phyloP scores from a whole-genome alignment of 495 filamentous ascomycete genomes.

The Aspergillus cavernicola region DNA sequence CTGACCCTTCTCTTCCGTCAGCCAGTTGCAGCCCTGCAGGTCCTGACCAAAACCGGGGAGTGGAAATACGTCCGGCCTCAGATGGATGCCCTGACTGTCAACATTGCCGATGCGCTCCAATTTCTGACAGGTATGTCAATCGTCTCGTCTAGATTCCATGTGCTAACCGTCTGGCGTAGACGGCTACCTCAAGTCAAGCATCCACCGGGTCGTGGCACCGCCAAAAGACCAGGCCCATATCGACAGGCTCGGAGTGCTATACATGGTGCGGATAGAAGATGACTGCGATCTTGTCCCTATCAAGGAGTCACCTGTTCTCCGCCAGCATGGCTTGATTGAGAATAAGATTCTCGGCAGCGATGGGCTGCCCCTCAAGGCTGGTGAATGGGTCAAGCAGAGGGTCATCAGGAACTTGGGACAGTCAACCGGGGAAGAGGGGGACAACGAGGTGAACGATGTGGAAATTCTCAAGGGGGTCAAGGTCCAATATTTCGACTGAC shows the following conservation, averaged over 20 bases:
- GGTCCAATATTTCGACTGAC: not conserved
- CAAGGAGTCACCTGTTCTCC: conserved; percentile 3
- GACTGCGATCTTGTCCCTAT: conserved; percentile 7
- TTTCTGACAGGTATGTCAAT: conserved; percentile 30
- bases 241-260: conserved; percentile 46
- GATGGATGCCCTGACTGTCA: conserved; percentile 42
- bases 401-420: conserved; percentile 7
- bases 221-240: conserved; percentile 45
- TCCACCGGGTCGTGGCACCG: conserved; percentile 48
- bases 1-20: conserved; percentile 54
- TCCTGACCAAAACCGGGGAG: conserved; percentile 26
- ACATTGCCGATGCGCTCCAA: conserved; percentile 46
- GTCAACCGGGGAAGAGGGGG: not conserved
- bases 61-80: conserved; percentile 31
- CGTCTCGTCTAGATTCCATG: not conserved
- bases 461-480: conserved; percentile 7
- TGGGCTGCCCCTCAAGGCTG: conserved; percentile 6
- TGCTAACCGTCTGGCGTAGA: conserved; percentile 7
- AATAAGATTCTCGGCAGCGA: conserved; percentile 5
- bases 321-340: not conserved
- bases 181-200: conserved; percentile 42
- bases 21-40: conserved; percentile 53
- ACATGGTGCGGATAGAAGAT: conserved; percentile 44
- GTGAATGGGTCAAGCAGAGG: conserved; percentile 10
- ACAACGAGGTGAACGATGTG: conserved; percentile 4